phyloP scores from a whole-genome alignment of 371 early-diverging fungal species.

The Actinomortierella wolfii region DNA sequence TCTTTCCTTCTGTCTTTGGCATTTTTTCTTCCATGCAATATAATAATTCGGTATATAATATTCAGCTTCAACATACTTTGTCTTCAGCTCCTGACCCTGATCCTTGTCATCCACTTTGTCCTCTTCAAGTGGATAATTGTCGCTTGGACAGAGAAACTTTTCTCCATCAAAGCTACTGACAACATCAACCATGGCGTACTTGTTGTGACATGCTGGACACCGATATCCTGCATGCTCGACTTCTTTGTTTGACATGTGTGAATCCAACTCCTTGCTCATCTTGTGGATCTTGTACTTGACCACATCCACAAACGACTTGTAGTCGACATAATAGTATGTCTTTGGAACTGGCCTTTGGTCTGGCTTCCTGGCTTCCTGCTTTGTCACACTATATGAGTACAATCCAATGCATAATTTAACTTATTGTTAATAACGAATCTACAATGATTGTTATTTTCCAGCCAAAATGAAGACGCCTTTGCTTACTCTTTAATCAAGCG shows the following conservation, averaged over 20 bases:
- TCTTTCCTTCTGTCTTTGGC: slow-evolving; percentile 33
- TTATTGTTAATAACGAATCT: slow-evolving; percentile 4
- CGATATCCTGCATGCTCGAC: slow-evolving; percentile 75
- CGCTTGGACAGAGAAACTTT: slow-evolving; percentile 29
- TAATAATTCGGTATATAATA: slow-evolving; percentile 49
- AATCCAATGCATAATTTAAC: not conserved
- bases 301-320: slow-evolving; percentile 90
- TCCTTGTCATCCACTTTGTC: slow-evolving; percentile 29
- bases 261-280: slow-evolving; percentile 75
- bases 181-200: slow-evolving; percentile 47
- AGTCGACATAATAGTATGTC: slow-evolving; percentile 89
- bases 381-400: slow-evolving; percentile 52
- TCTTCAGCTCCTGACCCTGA: slow-evolving; percentile 34
- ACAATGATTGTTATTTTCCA: too few relatives aligned
- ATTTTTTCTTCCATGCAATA: slow-evolving; percentile 44
- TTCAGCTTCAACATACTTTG: slow-evolving; percentile 19
- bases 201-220: slow-evolving; percentile 63
- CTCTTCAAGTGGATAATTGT: slow-evolving; percentile 19
- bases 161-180: slow-evolving; percentile 9
- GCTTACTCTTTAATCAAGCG: slow-evolving; percentile 75
- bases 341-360: slow-evolving; percentile 69
- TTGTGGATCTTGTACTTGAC: slow-evolving; percentile 91
- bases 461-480: too few relatives aligned
- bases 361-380: slow-evolving; percentile 66
- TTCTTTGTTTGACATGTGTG: slow-evolving; percentile 72